phyloP scores from a whole-genome alignment of 495 filamentous ascomycete species.

The Penicillium flavigenum region DNA sequence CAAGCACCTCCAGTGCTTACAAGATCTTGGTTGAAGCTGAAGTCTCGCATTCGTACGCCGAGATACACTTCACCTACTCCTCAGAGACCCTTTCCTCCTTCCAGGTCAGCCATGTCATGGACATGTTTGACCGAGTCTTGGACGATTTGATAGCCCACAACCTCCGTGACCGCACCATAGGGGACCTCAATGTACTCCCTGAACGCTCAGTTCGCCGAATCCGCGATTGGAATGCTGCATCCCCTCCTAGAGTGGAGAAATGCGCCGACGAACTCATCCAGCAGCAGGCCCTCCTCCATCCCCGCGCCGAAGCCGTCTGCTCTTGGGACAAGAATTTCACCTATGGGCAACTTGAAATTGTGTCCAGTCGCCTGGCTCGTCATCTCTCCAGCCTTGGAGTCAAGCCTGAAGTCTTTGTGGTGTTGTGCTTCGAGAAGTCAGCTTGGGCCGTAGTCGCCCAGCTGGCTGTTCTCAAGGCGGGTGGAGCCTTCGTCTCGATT shows the following conservation, averaged over 20 bases:
- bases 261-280: slow-evolving; percentile 52
- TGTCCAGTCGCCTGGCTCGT: slow-evolving; percentile 37
- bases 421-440: slow-evolving; percentile 58
- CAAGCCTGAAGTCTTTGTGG: slow-evolving; percentile 45
- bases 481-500: slow-evolving; percentile 57
- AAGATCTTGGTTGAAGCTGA: slow-evolving; percentile 59
- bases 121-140: slow-evolving; percentile 41
- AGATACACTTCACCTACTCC: slow-evolving; percentile 43
- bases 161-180: slow-evolving; percentile 27
- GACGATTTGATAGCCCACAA: slow-evolving; percentile 35
- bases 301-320: slow-evolving; percentile 40
- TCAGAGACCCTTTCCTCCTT: slow-evolving; percentile 35
- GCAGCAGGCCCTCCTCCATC: slow-evolving; percentile 33
- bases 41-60: slow-evolving; percentile 37
- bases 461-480: slow-evolving; percentile 58
- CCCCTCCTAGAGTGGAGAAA: slow-evolving; percentile 34
- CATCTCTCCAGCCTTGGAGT: slow-evolving; percentile 45
- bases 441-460: slow-evolving; percentile 54
- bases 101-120: slow-evolving; percentile 40
- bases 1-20: slow-evolving; percentile 41
- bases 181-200: slow-evolving; percentile 35
- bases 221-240: slow-evolving; percentile 37
- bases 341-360: slow-evolving; percentile 43
- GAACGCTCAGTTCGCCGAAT: slow-evolving; percentile 32
- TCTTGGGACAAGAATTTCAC: slow-evolving; percentile 53